Evolutionary conservation across 2,329 filamentous ascomycete species (phyloP), one percentile per base, ranked within the genome.

Genomic region (Mycosphaerella arachidis): DNA sequence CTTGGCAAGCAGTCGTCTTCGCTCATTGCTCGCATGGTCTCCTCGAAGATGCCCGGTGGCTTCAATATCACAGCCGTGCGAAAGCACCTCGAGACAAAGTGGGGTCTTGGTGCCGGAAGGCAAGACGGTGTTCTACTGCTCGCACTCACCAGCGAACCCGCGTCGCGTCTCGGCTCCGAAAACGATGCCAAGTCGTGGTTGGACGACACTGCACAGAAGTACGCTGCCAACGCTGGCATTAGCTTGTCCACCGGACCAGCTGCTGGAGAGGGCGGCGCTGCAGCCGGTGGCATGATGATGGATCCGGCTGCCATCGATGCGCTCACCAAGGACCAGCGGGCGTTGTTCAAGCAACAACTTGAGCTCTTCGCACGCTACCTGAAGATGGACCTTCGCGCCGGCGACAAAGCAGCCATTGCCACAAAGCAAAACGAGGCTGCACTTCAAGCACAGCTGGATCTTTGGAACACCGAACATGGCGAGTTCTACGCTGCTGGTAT

Each of bases 1-100:
- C 86, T 99, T 63, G 94, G 94, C 76, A 99, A 99, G 79, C 92
- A 97, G 70, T 96, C 94, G 0, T 89, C 90, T 56, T 95, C 92
- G 2, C 84, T 99, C 59, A 89, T 99, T 75, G 94, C 94, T 53
- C 89, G 94, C 68, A 82, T 99, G 74, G 94, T 99, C 48, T 97
- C 94, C 1, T 97, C 94, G 31, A 99, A 99, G 80, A 99, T 99
- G 94, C 94, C 94, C 52, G 94, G 93, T 80, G 94, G 94, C 63
- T 99, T 99, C 85, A 99, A 97, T 76, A 97, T 97, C 75, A 97
- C 93, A 72, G 84, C 91, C 12, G 91, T 95, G 51, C 86, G 94
- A 71, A 99, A 99, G 79, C 95, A 99, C 73, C 80, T 99, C 48
- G 93, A 97, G 79, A 91, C 90, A 16, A 85, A 91, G 76, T 99